Base-by-base conservation (phyloP, 768 basidiomycete genomes). In the Ramaria sp. region DNA sequence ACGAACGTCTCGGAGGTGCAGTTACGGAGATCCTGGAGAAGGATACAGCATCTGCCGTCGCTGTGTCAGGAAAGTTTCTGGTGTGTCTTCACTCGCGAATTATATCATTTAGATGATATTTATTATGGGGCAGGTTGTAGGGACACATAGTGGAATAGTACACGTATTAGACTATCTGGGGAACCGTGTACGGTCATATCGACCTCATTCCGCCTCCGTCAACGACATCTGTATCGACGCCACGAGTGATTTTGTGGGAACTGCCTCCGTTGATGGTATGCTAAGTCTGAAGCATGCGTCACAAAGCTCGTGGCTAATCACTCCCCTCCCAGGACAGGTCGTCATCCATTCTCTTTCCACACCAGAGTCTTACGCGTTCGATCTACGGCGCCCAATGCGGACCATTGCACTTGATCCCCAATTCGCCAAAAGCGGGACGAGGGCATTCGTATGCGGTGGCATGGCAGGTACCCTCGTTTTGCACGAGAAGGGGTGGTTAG, bases 401-500 rank as follows among this genome's bases (percentile, higher is more conserved):
- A 85, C 87, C 3, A 78, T 98, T 46, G 82, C 93, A 1, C 78
- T 98, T 56, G 95, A 97, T 65, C 96, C 96, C 6, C 78, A 84
- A 59, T 99, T 95, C 60, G 81, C 86, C 3, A 88, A 87, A 69
- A 81, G 80, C 51, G 76, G 78, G 38, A 80, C 87, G 7, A 78
- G 91, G 20, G 79, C 87, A 0, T 86, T 96, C 63, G 87, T 96
- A 11, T 91, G 87, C 55, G 96, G 95, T 20, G 96, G 96, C 9
- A 78, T 95, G 78, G 86, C 90, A 0, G 95, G 96, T 4, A 82
- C 77, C 20, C 72, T 99, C 27, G 74, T 89, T n/a, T 64, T 96
- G 63, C 82, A 88, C 61, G 95, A 97, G 74, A 97, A 96, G 66
- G 90, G 93, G 6, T 97, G 96, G 94, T 71, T 97, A 1, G 93